A percentile compares a stretch with the other conserved stretches of the same genome.
phyloP scores from a whole-genome alignment of 306 rosid species.

The Cucumis melo region DNA sequence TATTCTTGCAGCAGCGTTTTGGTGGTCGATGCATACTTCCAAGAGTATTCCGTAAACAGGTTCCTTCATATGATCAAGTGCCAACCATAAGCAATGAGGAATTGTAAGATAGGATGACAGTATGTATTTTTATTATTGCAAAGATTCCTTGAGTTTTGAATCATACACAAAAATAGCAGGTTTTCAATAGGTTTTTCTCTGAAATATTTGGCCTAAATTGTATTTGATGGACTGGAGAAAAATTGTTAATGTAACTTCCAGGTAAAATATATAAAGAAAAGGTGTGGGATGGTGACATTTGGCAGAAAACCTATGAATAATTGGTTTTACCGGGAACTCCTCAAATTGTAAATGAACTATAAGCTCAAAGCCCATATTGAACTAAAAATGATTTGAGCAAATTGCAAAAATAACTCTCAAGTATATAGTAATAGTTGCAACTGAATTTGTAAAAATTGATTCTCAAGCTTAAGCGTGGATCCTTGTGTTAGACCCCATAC shows the following conservation, averaged over 20 bases:
- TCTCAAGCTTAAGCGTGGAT: no score
- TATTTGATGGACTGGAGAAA: background rate
- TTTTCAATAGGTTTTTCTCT: background rate
- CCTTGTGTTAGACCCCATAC: no score
- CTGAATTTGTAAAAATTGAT: no score
- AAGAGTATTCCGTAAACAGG: conserved; percentile 19
- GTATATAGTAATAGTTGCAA: no score
- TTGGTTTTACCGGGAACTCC: no score
- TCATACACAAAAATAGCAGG: background rate
- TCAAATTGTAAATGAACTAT: no score
- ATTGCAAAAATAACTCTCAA: no score
- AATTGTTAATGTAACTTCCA: background rate
- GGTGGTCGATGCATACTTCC: conserved; percentile 72
- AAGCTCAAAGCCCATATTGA: no score
- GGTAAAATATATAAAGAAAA: background rate
- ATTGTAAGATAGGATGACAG: conserved; percentile 26
- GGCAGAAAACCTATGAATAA: background rate
- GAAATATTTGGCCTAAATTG: background rate
- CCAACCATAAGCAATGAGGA: conserved; percentile 61
- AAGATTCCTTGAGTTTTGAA: background rate
- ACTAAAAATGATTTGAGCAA: no score
- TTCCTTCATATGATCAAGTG: conserved; percentile 51
- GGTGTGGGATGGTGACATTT: background rate
- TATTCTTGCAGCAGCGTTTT: conserved; percentile 69
- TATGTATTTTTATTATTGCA: background rate